Base-by-base conservation (phyloP, 2,329 filamentous ascomycete species). In the Ceratocystis huliohia region DNA sequence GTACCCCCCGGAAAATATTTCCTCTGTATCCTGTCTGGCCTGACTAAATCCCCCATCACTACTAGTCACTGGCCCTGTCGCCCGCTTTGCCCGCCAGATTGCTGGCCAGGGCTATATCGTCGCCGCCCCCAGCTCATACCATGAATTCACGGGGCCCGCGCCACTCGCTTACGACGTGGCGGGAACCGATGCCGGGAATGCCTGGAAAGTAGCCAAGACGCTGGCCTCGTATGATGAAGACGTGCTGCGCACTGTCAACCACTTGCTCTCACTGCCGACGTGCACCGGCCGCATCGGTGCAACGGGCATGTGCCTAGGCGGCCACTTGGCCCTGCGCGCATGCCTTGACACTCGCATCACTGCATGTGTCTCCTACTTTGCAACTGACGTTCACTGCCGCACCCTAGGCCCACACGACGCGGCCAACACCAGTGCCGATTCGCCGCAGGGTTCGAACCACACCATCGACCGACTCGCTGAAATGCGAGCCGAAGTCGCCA, bases 81-180 rank as follows among this genome's bases (percentile, higher is more conserved):
- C 88, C 68, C 86, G 93, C 65, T 96, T 96, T 73, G 91, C 90
- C 64, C 86, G 92, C 68, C 91, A 96, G 75, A 96, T 96, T 72
- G 89, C 91, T 48, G 88, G 90, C 2, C 89, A 96, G 70, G 93
- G 92, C 72, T 96, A 95, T 79, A 95, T 96, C 71, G 91, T 93
- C 70, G 92, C 89, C 8, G 91, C 91, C 0, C 91, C 91, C 0
- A 94, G 89, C 45, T 92, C 87, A 41, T 96, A 96, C 76, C 92
- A 96, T 74, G 92, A 96, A 76, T 96, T 96, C 77, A 90, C 86
- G 1, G 88, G 88, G 3, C 89, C 91, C 0, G 89, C 93, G 72
- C 80, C 92, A 10, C 80, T 96, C 50, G 84, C 88, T 63, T 96
- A 96, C 75, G 89, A 96, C 73, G 90, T 81, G 0, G 88, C 88